Conservation (phyloP, 257 asterid species). For the Striga asiatica region DNA sequence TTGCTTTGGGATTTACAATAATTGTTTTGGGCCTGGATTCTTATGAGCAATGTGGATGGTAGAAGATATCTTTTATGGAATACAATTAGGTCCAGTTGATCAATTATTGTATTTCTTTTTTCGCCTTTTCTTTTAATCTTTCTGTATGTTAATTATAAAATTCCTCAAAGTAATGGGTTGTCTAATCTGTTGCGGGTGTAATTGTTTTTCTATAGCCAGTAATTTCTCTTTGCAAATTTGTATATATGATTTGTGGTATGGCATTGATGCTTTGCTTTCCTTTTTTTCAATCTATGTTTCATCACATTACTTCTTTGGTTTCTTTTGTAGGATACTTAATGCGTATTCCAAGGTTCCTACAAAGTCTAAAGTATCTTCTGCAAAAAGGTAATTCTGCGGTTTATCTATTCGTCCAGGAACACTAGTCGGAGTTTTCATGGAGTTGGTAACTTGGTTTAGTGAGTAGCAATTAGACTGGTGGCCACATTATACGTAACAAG, state of each 20-base stretch:
- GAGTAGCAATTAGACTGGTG: slow-evolving; percentile 1
- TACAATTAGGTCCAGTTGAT: background rate
- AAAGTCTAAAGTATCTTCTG: slow-evolving; percentile 50
- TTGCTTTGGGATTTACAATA: background rate
- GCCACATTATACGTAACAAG: background rate
- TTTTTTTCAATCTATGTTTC: background rate
- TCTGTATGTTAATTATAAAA: slow-evolving; percentile 2
- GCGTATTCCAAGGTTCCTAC: slow-evolving; percentile 81
- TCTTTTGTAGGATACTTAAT: slow-evolving; percentile 52
- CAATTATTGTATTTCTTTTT: too few relatives aligned
- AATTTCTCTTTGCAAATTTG: background rate
- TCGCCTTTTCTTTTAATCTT: background rate
- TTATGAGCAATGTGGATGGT: background rate
- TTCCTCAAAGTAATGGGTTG: background rate
- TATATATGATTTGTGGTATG: background rate
- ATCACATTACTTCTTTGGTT: background rate
- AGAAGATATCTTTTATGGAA: background rate
- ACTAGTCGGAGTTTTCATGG: background rate
- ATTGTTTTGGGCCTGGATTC: slow-evolving; percentile 1
- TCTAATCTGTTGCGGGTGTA: too few relatives aligned
- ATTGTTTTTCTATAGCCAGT: too few relatives aligned
- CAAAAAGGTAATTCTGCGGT: slow-evolving; percentile 44
- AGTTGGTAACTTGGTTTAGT: background rate
- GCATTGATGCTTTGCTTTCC: background rate
- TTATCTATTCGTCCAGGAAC: background rate